Percentiles rank a stretch among this genome's conserved stretches.
Evolutionary conservation across 2,329 filamentous ascomycete species (phyloP).

Genomic region (Sphaerulina populicola): DNA sequence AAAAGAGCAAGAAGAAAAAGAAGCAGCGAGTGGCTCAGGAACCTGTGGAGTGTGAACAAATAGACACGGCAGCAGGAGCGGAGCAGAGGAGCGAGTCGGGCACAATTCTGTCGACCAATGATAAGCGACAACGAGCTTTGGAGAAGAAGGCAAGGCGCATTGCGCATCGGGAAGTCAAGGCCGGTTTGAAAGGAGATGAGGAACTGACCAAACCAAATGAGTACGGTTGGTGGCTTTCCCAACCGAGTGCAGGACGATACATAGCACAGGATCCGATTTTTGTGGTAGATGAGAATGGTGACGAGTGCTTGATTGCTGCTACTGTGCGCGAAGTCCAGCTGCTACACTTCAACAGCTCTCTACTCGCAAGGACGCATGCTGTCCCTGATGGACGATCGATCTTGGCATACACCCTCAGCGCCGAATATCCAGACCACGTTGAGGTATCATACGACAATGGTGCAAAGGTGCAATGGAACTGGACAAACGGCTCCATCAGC

Average conservation of each 20-base stretch:
- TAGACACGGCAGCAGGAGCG: conserved; percentile 1
- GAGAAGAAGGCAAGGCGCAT: conserved; percentile 22
- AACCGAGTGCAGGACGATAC: conserved; percentile 49
- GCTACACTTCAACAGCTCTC: conserved; percentile 67
- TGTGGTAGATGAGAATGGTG: conserved; percentile 39
- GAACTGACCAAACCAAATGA: conserved; percentile 14
- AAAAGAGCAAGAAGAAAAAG: conserved; percentile 4
- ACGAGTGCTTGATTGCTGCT: conserved; percentile 27
- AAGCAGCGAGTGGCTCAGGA: background rate
- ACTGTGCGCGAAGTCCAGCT: conserved; percentile 29
- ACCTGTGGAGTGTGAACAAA: background rate
- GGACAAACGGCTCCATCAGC: conserved; percentile 25
- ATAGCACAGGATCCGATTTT: conserved; percentile 50
- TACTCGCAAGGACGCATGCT: conserved; percentile 64
- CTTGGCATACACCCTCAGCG: conserved; percentile 46
- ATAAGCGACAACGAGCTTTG: conserved; percentile 16
- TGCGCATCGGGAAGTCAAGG: conserved; percentile 11
- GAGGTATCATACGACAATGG: conserved; percentile 45
- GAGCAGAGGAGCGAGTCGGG: conserved; percentile 5
- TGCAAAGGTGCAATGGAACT: conserved; percentile 51
- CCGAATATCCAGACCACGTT: conserved; percentile 44
- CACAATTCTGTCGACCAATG: conserved; percentile 6
- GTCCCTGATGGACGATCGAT: conserved; percentile 44
- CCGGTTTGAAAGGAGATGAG: conserved; percentile 13
- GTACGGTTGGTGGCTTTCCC: conserved; percentile 41